Percentiles rank a stretch among this genome's conserved stretches.
phyloP scores from a whole-genome alignment of 768 basidiomycete genomes.

The Mycena galericulata region DNA sequence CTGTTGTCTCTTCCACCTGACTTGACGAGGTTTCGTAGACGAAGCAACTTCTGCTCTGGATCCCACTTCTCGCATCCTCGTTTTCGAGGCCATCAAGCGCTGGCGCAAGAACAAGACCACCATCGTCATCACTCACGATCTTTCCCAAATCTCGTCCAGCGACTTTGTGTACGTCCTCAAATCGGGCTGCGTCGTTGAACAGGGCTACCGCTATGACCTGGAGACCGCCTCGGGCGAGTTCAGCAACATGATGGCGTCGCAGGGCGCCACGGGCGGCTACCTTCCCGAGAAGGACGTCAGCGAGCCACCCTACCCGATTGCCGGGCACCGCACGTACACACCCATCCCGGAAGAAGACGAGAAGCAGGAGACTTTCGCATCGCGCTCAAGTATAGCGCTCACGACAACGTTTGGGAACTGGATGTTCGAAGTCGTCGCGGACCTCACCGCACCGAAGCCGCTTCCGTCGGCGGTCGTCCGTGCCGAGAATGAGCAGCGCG shows the following conservation, averaged over 20 bases:
- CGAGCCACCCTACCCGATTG: constrained; percentile 35
- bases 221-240: constrained; percentile 67
- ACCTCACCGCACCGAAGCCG: constrained; percentile 53
- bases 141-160: constrained; percentile 67
- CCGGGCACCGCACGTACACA: constrained; percentile 56
- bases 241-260: constrained; percentile 60
- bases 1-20: background rate
- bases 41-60: constrained; percentile 77
- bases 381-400: constrained; percentile 42
- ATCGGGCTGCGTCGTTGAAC: constrained; percentile 72
- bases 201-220: constrained; percentile 78
- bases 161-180: constrained; percentile 87
- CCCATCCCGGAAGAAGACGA: constrained; percentile 61
- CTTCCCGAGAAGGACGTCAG: constrained; percentile 54
- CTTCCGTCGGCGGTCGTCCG: constrained; percentile 39
- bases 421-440: constrained; percentile 87
- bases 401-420: constrained; percentile 72
- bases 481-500: constrained; percentile 37
- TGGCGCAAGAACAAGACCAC: constrained; percentile 80
- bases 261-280: constrained; percentile 63
- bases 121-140: constrained; percentile 85
- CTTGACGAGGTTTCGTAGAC: constrained; percentile 47
- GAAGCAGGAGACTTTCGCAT: constrained; percentile 38
- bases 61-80: constrained; percentile 75
- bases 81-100: constrained; percentile 63